phyloP scores from a whole-genome alignment of 345 rosid species.

The Capsella bursapastoris region DNA sequence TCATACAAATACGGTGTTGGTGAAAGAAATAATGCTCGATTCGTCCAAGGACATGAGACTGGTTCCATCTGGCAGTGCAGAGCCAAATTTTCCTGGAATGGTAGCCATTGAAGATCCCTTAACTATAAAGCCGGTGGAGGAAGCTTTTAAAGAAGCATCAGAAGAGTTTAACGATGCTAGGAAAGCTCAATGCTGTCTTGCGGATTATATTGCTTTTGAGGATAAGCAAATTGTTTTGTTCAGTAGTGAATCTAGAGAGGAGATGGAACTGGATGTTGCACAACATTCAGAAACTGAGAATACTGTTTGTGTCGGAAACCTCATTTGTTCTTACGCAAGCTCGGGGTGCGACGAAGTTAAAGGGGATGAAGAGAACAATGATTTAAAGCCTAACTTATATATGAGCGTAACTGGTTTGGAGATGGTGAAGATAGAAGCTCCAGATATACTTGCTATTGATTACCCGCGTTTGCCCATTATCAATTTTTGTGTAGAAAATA shows the following conservation, averaged over 20 bases:
- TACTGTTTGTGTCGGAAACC: not conserved
- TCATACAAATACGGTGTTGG: slow-evolving; percentile 21
- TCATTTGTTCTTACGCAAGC: not conserved
- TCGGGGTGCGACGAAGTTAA: not conserved
- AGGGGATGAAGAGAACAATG: slow-evolving; percentile 41
- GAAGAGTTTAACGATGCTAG: slow-evolving; percentile 18
- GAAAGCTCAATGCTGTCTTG: slow-evolving; percentile 42
- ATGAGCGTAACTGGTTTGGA: slow-evolving; percentile 39
- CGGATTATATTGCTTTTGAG: slow-evolving; percentile 23
- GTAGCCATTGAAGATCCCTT: slow-evolving; percentile 33
- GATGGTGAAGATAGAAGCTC: slow-evolving; percentile 43
- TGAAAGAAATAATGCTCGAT: slow-evolving; percentile 33
- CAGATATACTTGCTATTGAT: slow-evolving; percentile 35
- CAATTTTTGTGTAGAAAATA: slow-evolving; percentile 24
- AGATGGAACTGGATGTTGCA: slow-evolving; percentile 25
- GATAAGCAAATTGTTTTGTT: slow-evolving; percentile 27
- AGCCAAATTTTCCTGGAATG: slow-evolving; percentile 27
- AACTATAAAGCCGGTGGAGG: slow-evolving; percentile 22
- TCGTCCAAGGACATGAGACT: slow-evolving; percentile 3
- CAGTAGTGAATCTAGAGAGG: slow-evolving; percentile 40
- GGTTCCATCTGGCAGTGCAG: slow-evolving; percentile 6
- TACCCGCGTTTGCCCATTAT: slow-evolving; percentile 24
- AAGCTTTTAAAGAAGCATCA: slow-evolving; percentile 14
- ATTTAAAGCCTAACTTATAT: slow-evolving; percentile 16
- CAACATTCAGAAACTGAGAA: slow-evolving; percentile 27